These are phyloP conservation scores for Suillus weaverae DNA, from an alignment of 768 basidiomycete genomes.

Conservation along the genomic window DNA sequence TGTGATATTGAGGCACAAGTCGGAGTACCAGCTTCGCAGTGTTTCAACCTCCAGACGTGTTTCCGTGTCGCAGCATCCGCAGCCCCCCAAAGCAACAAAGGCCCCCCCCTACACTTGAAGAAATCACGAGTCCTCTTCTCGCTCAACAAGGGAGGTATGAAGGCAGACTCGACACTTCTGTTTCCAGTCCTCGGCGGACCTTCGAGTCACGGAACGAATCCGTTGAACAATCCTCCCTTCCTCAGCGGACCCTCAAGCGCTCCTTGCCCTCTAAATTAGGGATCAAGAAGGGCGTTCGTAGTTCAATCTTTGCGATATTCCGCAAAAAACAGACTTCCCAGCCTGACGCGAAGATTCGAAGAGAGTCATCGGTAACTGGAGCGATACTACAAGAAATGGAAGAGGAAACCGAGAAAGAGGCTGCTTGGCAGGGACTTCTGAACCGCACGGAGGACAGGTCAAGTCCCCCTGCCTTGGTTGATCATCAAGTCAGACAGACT, in stretches of 20 bases:
- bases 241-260: conserved; percentile 14
- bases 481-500: background rate
- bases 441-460: background rate
- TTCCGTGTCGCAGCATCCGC: background rate
- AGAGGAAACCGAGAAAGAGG: background rate
- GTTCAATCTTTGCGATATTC: conserved; percentile 13
- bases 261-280: conserved; percentile 7
- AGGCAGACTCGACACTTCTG: conserved; percentile 4
- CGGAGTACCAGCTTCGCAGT: conserved; percentile 8
- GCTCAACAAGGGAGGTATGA: conserved; percentile 1
- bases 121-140: conserved; percentile 17
- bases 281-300: conserved; percentile 9
- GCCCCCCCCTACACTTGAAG: conserved; percentile 20
- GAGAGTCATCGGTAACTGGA: background rate
- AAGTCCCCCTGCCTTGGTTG: background rate
- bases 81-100: background rate
- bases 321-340: background rate
- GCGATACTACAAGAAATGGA: background rate
- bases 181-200: conserved; percentile 4
- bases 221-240: conserved; percentile 9
- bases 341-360: background rate
- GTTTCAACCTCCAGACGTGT: background rate
- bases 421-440: background rate
- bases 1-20: conserved; percentile 14
- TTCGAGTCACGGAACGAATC: conserved; percentile 3